phyloP scores from a whole-genome alignment of 2,329 filamentous ascomycete species.

The Thielaviopsis punctulata region DNA sequence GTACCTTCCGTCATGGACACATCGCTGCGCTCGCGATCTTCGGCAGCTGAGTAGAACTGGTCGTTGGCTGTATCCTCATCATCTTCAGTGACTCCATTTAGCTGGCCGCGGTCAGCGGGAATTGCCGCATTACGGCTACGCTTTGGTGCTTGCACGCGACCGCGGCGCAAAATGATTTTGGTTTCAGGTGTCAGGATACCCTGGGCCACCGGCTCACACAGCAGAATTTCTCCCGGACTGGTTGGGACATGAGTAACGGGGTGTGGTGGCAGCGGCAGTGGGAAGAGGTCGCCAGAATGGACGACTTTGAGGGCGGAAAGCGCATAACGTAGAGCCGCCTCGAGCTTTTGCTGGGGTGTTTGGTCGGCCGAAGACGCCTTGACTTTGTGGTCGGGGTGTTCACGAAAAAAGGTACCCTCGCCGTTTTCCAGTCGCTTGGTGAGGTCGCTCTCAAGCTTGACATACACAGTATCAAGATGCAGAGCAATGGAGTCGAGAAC shows the following conservation, averaged over 20 bases:
- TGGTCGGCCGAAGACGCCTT: constrained; percentile 13
- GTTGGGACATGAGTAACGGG: constrained; percentile 72
- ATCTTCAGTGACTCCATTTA: constrained; percentile 42
- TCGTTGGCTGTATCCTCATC: constrained; percentile 78
- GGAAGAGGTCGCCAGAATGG: constrained; percentile 65
- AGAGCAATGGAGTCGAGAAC: constrained; percentile 68
- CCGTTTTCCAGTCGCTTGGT: constrained; percentile 66
- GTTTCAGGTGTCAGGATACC: constrained; percentile 62
- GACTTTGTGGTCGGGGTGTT: constrained; percentile 26
- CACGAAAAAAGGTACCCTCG: constrained; percentile 63
- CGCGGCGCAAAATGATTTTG: constrained; percentile 63
- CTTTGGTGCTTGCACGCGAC: constrained; percentile 37
- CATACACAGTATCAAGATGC: constrained; percentile 68
- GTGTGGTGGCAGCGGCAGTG: constrained; percentile 63
- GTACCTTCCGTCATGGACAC: constrained; percentile 38
- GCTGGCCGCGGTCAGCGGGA: constrained; percentile 27
- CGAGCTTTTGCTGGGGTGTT: constrained; percentile 39
- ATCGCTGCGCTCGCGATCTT: constrained; percentile 47
- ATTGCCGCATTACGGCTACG: constrained; percentile 29
- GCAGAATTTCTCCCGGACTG: constrained; percentile 69
- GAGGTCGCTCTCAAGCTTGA: constrained; percentile 67
- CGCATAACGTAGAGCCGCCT: constrained; percentile 53
- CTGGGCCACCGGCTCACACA: constrained; percentile 91
- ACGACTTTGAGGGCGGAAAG: constrained; percentile 58
- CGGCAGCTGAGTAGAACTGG: constrained; percentile 81